Evolutionary conservation across 176 grass and related monocot species (phyloP), one percentile per base, ranked within the genome.

Genomic region (Phoenix dactylifera): DNA sequence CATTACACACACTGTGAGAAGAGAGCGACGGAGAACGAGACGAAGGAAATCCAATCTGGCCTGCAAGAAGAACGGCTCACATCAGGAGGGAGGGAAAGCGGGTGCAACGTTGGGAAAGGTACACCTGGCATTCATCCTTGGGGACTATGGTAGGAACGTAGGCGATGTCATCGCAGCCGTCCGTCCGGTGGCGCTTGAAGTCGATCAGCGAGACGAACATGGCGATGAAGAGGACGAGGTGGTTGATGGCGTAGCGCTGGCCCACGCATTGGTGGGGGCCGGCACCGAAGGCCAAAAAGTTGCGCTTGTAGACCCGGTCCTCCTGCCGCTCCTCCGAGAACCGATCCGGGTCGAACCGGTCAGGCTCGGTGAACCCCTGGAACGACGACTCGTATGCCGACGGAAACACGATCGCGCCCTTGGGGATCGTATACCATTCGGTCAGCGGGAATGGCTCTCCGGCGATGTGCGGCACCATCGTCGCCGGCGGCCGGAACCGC

Each of bases 181-280:
- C 72, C 24, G 68, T 74, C 26, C 16, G 70, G 30, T 85, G 67
- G 6, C 86, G 72, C 50, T 66, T 51, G 86, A 96, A 96, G 17
- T 90, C 80, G 25, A 81, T 44, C 9, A 90, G 55, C 5, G 86
- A 80, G 4, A 66, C 77, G 73, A 96, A 90, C 0, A 96, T 64
- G 7, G 86, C 83, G 16, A 96, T 64, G 91, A 96, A 96, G 6
- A 96, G 65, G 16, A 85, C 74, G 35, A 96, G 77, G 71, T 96
- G 86, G 66, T 85, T 96, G 0, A 96, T 80, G 16, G 91, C 91
- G 73, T 96, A 96, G n/a, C 80, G 81, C 68, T 96, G 86, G 1
- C 91, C 91, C 17, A 85, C 51, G 79, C 91, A 96, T 72, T 85
- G 91, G 91, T 96, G 91, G 23, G 91, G 4, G 14, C 86, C 91